These are phyloP conservation scores for Chaetomiaceae sp. DNA, from an alignment of 2,329 filamentous ascomycete genomes.

Conservation along the genomic window DNA sequence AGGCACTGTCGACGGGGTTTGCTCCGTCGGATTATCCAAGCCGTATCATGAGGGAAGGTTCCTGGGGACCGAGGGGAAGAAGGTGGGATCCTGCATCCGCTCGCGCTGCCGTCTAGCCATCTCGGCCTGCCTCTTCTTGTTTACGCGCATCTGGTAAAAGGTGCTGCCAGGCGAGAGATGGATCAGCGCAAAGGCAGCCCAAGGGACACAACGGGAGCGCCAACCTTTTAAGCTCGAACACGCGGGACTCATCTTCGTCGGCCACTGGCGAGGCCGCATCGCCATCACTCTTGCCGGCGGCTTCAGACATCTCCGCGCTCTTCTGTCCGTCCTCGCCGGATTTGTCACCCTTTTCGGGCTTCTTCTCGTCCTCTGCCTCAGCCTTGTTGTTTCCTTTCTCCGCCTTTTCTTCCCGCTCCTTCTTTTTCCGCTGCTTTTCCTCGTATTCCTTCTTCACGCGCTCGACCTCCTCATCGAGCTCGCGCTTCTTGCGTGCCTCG, in stretches of 20 bases:
- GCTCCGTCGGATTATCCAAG: too few relatives aligned
- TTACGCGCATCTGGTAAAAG: conserved; percentile 80
- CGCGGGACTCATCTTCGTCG: conserved; percentile 59
- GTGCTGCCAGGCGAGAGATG: conserved; percentile 44
- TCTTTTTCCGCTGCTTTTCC: conserved; percentile 61
- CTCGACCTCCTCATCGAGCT: conserved; percentile 57
- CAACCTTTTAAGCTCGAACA: conserved; percentile 80
- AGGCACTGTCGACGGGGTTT: too few relatives aligned
- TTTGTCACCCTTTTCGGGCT: conserved; percentile 39
- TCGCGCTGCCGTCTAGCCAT: conserved; percentile 75
- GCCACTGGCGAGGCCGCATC: conserved; percentile 2
- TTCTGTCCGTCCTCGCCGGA: conserved; percentile 19
- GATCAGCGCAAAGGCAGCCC: background rate
- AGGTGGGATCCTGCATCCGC: conserved; percentile 66
- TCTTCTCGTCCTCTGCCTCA: conserved; percentile 33
- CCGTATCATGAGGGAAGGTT: conserved; percentile 41
- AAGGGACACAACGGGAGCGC: conserved; percentile 9
- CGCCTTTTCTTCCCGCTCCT: conserved; percentile 61
- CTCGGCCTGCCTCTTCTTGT: conserved; percentile 72
- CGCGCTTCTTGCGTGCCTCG: conserved; percentile 59
- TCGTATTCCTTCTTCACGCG: conserved; percentile 71
- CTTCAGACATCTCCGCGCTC: conserved; percentile 23
- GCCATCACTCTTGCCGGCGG: conserved; percentile 24
- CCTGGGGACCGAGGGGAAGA: conserved; percentile 81
- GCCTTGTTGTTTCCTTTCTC: conserved; percentile 47